phyloP scores from a whole-genome alignment of 2,329 filamentous ascomycete species.

The Huntiella moniliformis region DNA sequence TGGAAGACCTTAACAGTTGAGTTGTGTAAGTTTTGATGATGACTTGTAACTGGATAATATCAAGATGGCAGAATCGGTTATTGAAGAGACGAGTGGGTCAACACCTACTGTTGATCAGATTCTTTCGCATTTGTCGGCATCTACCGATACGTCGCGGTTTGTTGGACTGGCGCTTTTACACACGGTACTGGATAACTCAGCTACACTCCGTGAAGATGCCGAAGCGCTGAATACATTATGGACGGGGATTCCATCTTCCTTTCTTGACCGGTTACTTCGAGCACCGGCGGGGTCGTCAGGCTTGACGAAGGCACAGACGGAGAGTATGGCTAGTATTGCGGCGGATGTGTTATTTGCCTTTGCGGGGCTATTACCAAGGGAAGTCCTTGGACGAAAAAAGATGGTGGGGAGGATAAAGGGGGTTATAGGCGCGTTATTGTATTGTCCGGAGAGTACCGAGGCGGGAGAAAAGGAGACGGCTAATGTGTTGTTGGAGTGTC shows the following conservation, averaged over 20 bases:
- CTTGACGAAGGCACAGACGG: slow-evolving; percentile 16
- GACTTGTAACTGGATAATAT: too few species aligned
- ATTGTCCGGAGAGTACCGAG: slow-evolving; percentile 14
- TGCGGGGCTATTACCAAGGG: slow-evolving; percentile 33
- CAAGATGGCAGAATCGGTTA: slow-evolving; percentile 21
- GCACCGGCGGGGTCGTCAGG: slow-evolving; percentile 24
- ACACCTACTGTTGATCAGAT: slow-evolving; percentile 30
- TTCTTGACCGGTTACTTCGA: slow-evolving; percentile 42
- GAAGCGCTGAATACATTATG: slow-evolving; percentile 31
- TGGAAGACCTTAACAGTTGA: too few species aligned
- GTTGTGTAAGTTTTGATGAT: too few species aligned
- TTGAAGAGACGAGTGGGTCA: slow-evolving; percentile 28
- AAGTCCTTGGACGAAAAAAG: slow-evolving; percentile 24
- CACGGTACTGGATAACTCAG: slow-evolving; percentile 43
- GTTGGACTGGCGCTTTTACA: slow-evolving; percentile 48
- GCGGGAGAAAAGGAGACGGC: slow-evolving; percentile 22
- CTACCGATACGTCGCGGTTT: slow-evolving; percentile 49
- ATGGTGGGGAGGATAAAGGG: slow-evolving; percentile 34
- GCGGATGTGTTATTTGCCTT: slow-evolving; percentile 47
- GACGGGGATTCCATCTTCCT: slow-evolving; percentile 40
- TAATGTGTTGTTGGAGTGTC: slow-evolving; percentile 33
- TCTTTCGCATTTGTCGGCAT: slow-evolving; percentile 34
- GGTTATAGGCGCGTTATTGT: slow-evolving; percentile 32
- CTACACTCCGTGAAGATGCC: slow-evolving; percentile 30
- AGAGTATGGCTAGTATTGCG: slow-evolving; percentile 43